A percentile compares a stretch with the other conserved stretches of the same genome.
Evolutionary conservation across 192 early-diverging fungal genomes (phyloP).

Genomic region (Gonapodya prolifera): DNA sequence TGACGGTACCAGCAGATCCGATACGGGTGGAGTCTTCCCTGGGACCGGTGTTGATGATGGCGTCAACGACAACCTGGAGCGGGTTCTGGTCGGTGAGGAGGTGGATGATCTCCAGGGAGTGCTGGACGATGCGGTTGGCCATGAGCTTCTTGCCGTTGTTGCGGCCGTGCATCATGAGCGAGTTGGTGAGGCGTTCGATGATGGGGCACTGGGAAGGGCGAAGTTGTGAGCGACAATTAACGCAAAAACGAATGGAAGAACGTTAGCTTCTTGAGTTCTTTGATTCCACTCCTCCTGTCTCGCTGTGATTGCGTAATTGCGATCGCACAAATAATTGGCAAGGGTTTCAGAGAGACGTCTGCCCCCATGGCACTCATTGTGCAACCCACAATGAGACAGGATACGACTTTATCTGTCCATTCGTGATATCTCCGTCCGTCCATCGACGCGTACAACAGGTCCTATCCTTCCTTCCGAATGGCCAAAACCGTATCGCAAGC

Average conservation of each 20-base stretch:
- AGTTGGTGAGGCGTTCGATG: slow-evolving; percentile 96
- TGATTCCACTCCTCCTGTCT: no score
- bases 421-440: no score
- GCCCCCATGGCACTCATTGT: no score
- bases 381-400: slow-evolving; percentile 5
- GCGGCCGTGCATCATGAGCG: slow-evolving; percentile 98
- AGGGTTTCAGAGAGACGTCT: no score
- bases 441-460: no score
- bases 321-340: no score
- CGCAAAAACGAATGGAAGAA: neutral
- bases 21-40: slow-evolving; percentile 99
- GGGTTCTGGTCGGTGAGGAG: slow-evolving; percentile 97
- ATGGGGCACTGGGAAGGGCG: slow-evolving; percentile 67
- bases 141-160: slow-evolving; percentile 99
- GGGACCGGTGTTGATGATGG: slow-evolving; percentile 98
- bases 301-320: no score
- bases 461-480: no score
- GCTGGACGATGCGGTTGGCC: slow-evolving; percentile 97
- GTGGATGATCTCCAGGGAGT: slow-evolving; percentile 98
- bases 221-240: neutral
- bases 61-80: slow-evolving; percentile 94
- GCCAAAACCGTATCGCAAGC: no score
- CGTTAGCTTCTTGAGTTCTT: neutral
- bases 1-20: slow-evolving; percentile 91
- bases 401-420: neutral